Base-by-base conservation (phyloP, 768 basidiomycete species). In the Mycena belliarum region DNA sequence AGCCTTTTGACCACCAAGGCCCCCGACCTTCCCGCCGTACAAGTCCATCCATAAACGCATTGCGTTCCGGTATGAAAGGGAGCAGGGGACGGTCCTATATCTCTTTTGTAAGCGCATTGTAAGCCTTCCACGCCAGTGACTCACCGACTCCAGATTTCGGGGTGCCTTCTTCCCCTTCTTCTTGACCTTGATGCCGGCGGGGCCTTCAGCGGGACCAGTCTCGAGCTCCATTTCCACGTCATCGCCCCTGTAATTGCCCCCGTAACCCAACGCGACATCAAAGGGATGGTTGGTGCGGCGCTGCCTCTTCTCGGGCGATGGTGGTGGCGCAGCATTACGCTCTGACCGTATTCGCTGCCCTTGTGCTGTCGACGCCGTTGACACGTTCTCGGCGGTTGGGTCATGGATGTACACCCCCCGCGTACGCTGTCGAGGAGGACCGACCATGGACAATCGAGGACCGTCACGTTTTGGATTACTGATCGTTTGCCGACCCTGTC, bases 11-110 rank as follows among this genome's bases (percentile, higher is more conserved):
- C 32, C 55, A 48, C 50, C 43, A 54, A 23, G n/a, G 38, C 6
- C 67, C 64, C 5, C 56, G 55, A 25, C 66, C 67, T 16, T 68
- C 62, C 7, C 55, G 50, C 12, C 41, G 21, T 20, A 68, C 15
- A 15, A 42, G 35, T 9, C 25, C 57, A 42, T 65, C 65, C 5
- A 63, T 45, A 26, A 56, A 61, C 3, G 56, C 9, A 8, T 66
- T 42, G 11, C 66, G 45, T 1, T 15, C 8, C 1, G 20, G 44
- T 14, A 55, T 55, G 25, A 26, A 45, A 2, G 26, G 2, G 1
- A 28, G 9, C 25, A 45, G 7, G 2, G 43, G 43, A 16, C 14
- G 25, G 11, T 45, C 43, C 43, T 45, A 10, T 2, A 6, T 6
- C 14, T 9, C 9, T 35, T 4, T 14, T 10, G 7, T 12, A 32